A percentile compares a stretch with the other conserved stretches of the same genome.
Conservation (phyloP, 257 asterid species). For the Cynanchum wilfordii region DNA sequence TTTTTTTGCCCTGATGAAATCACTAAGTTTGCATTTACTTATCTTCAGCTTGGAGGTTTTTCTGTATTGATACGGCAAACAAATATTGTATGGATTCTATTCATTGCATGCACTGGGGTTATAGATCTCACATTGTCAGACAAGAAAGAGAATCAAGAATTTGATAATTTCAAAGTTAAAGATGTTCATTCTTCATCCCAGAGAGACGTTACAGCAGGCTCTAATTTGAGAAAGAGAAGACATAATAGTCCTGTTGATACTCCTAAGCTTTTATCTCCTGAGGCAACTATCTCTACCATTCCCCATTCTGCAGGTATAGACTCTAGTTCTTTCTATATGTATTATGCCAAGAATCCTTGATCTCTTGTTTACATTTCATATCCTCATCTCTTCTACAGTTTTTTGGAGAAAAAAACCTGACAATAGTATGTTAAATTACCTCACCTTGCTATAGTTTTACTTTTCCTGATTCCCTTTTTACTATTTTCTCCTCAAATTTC, state of each 20-base stretch:
- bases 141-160: constrained; percentile 29
- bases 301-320: constrained; percentile 50
- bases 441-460: background rate
- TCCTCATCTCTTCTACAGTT: background rate
- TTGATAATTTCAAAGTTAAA: constrained; percentile 31
- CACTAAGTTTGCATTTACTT: constrained; percentile 23
- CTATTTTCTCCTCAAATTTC: background rate
- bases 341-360: background rate
- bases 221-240: constrained; percentile 79
- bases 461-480: no score
- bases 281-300: constrained; percentile 22
- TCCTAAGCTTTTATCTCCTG: constrained; percentile 21
- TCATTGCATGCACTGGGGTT: constrained; percentile 69
- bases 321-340: background rate
- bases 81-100: constrained; percentile 83
- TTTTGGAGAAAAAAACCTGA: background rate
- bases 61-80: constrained; percentile 90
- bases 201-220: constrained; percentile 23
- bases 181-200: constrained; percentile 25
- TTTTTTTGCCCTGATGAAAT: constrained; percentile 4
- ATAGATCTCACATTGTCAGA: constrained; percentile 45
- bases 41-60: constrained; percentile 66
- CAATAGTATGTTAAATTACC: background rate
- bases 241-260: constrained; percentile 17
- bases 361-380: background rate